These are phyloP conservation scores for Jasminum sambac DNA, from an alignment of 257 asterid species.

Conservation along the genomic window DNA sequence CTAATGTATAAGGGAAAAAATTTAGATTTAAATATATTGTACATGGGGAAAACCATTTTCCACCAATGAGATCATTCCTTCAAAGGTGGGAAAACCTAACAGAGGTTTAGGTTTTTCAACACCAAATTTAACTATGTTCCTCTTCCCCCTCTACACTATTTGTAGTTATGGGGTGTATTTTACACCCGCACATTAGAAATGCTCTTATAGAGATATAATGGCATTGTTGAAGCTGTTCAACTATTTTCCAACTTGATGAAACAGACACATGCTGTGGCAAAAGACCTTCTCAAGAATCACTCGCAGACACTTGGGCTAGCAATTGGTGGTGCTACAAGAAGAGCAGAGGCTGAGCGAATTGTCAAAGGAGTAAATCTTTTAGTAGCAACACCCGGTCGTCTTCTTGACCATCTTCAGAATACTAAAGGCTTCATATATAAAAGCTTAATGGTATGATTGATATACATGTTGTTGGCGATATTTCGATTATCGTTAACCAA, in stretches of 20 bases:
- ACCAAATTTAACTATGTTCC: too few relatives aligned
- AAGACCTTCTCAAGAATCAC: conserved; percentile 81
- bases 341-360: conserved; percentile 80
- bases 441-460: conserved; percentile 62
- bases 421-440: conserved; percentile 84
- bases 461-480: background rate
- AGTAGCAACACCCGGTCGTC: conserved; percentile 94
- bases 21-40: too few relatives aligned
- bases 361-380: conserved; percentile 79
- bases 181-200: too few relatives aligned
- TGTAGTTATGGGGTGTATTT: too few relatives aligned
- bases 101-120: too few relatives aligned
- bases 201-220: background rate
- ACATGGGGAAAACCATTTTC: too few relatives aligned
- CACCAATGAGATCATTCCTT: too few relatives aligned
- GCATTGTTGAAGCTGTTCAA: conserved; percentile 1
- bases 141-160: too few relatives aligned
- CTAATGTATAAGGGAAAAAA: too few relatives aligned
- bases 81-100: too few relatives aligned
- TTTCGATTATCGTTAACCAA: conserved; percentile 1
- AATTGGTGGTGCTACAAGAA: conserved; percentile 80
- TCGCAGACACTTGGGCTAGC: conserved; percentile 81
- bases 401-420: conserved; percentile 92
- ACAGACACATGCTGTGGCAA: conserved; percentile 94
- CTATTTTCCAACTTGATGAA: conserved; percentile 22